Percentiles rank a stretch among this genome's conserved stretches.
These are phyloP conservation scores for Aspergillus spinulosporus DNA, from an alignment of 2,329 filamentous ascomycete species.

Conservation along the genomic window DNA sequence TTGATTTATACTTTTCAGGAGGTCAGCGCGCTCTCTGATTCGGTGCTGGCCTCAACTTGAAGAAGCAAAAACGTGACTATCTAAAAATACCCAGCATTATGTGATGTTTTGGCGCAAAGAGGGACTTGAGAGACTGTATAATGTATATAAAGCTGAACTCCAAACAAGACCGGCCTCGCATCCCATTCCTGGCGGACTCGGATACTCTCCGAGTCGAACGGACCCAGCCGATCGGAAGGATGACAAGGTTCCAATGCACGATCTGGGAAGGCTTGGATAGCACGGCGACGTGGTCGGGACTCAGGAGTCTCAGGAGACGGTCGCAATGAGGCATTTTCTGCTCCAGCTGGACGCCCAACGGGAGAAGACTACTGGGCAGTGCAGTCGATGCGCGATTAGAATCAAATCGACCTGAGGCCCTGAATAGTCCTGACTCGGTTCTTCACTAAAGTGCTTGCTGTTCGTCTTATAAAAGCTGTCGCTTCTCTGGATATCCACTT, in stretches of 20 bases:
- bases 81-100: neutral
- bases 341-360: constrained; percentile 8
- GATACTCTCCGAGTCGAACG: neutral
- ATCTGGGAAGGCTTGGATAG: neutral
- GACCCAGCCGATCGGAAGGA: constrained; percentile 8
- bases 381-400: constrained; percentile 1
- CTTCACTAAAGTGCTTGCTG: neutral
- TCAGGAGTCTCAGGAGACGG: neutral
- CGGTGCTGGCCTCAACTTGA: neutral
- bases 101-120: neutral
- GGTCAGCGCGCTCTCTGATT: constrained; percentile 1
- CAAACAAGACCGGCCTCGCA: neutral
- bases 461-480: neutral
- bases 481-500: neutral
- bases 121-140: neutral
- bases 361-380: neutral
- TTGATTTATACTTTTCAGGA: constrained; percentile 2
- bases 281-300: neutral
- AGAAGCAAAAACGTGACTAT: constrained; percentile 9
- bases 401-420: neutral
- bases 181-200: constrained; percentile 1
- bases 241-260: constrained; percentile 1
- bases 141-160: neutral
- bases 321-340: constrained; percentile 9
- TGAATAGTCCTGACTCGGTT: neutral